Evolutionary conservation across 176 grass and related monocot genomes (phyloP).

Genomic region (Paspalum vaginatum): DNA sequence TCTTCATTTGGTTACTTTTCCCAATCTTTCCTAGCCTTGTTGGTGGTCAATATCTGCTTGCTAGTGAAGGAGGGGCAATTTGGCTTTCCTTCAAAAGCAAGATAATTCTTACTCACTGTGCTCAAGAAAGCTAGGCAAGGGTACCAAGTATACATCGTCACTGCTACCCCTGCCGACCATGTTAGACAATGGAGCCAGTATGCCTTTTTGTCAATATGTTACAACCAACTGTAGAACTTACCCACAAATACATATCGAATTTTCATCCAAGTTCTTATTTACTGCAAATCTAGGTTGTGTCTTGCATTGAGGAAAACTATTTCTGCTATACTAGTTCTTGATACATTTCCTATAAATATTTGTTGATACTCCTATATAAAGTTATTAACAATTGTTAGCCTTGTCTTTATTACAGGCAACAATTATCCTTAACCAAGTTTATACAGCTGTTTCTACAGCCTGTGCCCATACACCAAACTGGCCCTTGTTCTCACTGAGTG

Average conservation of each 20-base stretch:
- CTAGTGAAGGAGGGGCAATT: neutral
- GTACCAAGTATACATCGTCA: neutral
- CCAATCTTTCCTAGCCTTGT: neutral
- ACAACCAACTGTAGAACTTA: neutral
- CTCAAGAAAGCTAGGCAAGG: neutral
- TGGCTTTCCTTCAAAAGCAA: neutral
- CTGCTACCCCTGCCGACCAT: neutral
- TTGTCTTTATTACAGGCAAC: slow-evolving; percentile 1
- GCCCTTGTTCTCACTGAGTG: slow-evolving; percentile 22
- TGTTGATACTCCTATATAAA: neutral
- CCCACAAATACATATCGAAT: slow-evolving; percentile 4
- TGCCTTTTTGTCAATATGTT: slow-evolving; percentile 17
- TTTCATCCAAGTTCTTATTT: slow-evolving; percentile 11
- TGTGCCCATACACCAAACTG: slow-evolving; percentile 3
- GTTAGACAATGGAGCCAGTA: neutral
- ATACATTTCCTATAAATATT: slow-evolving; percentile 6
- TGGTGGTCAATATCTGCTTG: neutral
- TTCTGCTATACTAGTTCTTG: slow-evolving; percentile 18
- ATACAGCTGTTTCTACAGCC: slow-evolving; percentile 12
- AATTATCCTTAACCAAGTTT: slow-evolving; percentile 15
- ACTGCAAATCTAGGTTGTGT: slow-evolving; percentile 2
- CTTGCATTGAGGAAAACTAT: neutral
- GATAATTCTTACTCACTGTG: neutral
- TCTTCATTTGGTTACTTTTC: slow-evolving; percentile 3
- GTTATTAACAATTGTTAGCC: neutral